Conservation (phyloP, 495 filamentous ascomycete genomes). For the Neurospora discreta region DNA sequence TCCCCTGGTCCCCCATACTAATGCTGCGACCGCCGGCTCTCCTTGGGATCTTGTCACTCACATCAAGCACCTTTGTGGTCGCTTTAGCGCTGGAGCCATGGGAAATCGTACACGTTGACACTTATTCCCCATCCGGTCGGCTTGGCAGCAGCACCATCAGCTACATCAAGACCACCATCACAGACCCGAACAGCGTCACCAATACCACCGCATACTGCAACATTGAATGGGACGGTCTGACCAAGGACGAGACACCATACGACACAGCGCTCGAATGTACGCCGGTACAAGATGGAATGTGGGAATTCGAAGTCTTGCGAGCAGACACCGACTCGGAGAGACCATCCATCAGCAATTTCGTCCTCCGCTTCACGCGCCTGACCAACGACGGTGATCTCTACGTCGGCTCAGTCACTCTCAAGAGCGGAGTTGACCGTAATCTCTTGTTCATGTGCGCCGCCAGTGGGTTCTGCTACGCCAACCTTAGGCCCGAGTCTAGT, state of each 20-base stretch:
- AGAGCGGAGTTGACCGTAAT: background rate
- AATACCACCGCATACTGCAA: background rate
- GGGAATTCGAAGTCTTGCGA: background rate
- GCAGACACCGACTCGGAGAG: background rate
- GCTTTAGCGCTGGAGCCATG: background rate
- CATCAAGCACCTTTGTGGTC: background rate
- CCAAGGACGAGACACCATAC: background rate
- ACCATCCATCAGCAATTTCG: background rate
- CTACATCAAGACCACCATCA: constrained; percentile 3
- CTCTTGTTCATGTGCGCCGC: background rate
- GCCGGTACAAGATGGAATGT: background rate
- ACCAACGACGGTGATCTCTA: background rate
- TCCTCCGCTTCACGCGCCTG: background rate
- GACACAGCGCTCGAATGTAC: background rate
- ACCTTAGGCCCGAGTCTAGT: background rate
- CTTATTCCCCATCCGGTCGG: constrained; percentile 2
- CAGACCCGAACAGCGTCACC: background rate
- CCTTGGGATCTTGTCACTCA: background rate
- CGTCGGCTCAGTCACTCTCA: background rate
- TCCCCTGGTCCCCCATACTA: background rate
- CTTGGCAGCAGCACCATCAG: background rate
- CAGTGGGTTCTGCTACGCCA: background rate
- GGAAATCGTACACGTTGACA: background rate
- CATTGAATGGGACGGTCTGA: background rate
- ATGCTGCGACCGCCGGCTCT: background rate